Evolutionary conservation across 768 basidiomycete genomes (phyloP).

Genomic region (Mycena chlorophos): DNA sequence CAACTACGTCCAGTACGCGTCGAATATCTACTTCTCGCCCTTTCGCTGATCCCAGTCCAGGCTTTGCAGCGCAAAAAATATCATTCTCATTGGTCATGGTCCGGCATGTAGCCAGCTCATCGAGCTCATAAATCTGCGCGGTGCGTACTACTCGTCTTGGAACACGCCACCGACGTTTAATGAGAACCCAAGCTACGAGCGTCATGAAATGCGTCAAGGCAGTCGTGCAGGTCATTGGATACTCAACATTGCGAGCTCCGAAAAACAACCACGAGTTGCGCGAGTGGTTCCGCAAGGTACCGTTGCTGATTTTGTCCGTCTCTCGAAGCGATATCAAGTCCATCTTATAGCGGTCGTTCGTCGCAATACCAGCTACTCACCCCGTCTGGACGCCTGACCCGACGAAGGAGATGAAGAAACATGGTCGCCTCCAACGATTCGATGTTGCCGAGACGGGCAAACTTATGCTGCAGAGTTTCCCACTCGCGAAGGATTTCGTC

Average conservation of each 20-base stretch:
- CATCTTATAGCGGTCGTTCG: constrained; percentile 64
- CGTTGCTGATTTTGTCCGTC: too few species aligned
- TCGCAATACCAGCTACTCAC: constrained; percentile 69
- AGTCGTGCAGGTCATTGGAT: constrained; percentile 79
- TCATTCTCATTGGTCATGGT: constrained; percentile 87
- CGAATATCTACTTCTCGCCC: background rate
- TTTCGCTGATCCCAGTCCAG: constrained; percentile 39
- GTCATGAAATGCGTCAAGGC: constrained; percentile 66
- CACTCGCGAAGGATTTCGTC: constrained; percentile 61
- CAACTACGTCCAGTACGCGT: constrained; percentile 86
- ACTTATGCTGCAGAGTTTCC: constrained; percentile 67
- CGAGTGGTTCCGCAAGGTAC: constrained; percentile 77
- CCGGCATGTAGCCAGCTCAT: constrained; percentile 77
- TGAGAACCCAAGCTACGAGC: constrained; percentile 40
- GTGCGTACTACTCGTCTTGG: constrained; percentile 46
- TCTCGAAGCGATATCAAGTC: constrained; percentile 9
- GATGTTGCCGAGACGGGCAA: constrained; percentile 73
- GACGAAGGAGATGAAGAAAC: constrained; percentile 52
- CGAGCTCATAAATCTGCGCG: constrained; percentile 67
- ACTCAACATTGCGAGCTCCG: constrained; percentile 55
- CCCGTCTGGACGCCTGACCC: constrained; percentile 45
- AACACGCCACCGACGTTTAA: background rate
- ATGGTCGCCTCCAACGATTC: constrained; percentile 64
- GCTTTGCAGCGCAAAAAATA: constrained; percentile 66
- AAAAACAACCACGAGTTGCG: constrained; percentile 56